These are phyloP conservation scores for Fusarium sp. DNA, from an alignment of 2,329 filamentous ascomycete species.

Conservation along the genomic window DNA sequence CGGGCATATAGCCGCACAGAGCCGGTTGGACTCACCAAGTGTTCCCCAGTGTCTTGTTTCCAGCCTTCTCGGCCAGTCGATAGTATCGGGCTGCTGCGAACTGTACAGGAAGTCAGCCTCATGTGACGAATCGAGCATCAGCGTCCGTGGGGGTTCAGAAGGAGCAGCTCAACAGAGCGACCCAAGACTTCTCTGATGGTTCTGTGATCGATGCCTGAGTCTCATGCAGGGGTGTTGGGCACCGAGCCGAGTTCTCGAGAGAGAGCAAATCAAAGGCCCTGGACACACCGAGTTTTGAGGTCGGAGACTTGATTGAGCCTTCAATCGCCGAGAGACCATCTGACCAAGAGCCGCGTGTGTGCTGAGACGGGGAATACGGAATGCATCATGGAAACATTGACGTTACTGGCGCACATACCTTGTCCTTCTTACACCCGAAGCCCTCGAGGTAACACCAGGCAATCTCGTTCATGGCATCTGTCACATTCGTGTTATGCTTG, in stretches of 20 bases:
- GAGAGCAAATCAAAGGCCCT: conserved; percentile 27
- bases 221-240: conserved; percentile 24
- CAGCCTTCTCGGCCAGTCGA: conserved; percentile 88
- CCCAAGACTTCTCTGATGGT: background rate
- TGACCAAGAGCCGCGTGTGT: background rate
- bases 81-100: conserved; percentile 89
- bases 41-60: conserved; percentile 92
- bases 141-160: conserved; percentile 28
- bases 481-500: conserved; percentile 22
- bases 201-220: conserved; percentile 21
- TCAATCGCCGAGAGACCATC: background rate
- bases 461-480: conserved; percentile 96
- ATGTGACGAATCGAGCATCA: conserved; percentile 50
- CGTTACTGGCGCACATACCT: conserved; percentile 72
- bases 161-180: background rate
- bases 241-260: conserved; percentile 7
- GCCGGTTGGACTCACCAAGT: conserved; percentile 78
- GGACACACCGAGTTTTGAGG: conserved; percentile 23
- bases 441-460: conserved; percentile 97
- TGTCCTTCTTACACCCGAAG: conserved; percentile 98
- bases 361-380: conserved; percentile 7
- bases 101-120: conserved; percentile 66
- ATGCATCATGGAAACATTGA: conserved; percentile 13
- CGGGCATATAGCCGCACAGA: conserved; percentile 28
- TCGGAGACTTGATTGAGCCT: background rate